phyloP scores from a whole-genome alignment of 2,329 filamentous ascomycete genomes.

The Aspergillus persii region DNA sequence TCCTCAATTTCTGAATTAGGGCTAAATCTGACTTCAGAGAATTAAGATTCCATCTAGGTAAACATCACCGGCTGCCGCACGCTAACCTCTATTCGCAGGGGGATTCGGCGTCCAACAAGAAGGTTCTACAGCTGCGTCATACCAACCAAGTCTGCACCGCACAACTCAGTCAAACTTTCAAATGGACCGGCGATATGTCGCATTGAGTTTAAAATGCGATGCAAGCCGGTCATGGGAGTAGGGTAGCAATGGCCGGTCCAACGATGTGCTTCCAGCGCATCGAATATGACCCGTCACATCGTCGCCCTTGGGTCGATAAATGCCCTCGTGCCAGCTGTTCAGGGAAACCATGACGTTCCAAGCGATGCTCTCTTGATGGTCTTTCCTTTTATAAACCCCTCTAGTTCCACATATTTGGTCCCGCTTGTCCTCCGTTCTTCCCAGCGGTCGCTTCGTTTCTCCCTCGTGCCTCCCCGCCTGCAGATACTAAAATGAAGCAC shows the following conservation, averaged over 20 bases:
- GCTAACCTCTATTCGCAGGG: too few relatives aligned
- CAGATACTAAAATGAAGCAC: constrained; percentile 14
- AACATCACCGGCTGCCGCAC: too few relatives aligned
- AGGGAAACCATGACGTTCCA: background rate
- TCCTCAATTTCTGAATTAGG: background rate
- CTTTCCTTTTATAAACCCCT: background rate
- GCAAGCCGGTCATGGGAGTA: background rate
- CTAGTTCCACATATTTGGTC: background rate
- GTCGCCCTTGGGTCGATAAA: background rate
- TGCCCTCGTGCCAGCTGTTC: background rate
- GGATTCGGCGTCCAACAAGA: background rate
- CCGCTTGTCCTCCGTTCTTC: background rate
- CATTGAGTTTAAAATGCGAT: background rate
- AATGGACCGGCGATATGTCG: background rate
- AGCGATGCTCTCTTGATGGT: background rate
- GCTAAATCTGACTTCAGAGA: background rate
- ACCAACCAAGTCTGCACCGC: background rate
- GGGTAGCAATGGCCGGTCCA: background rate
- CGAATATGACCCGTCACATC: background rate
- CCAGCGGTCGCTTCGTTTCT: background rate
- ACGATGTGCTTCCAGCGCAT: background rate
- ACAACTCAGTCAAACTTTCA: background rate
- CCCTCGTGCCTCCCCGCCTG: constrained; percentile 4
- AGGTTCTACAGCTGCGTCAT: background rate
- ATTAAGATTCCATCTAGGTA: too few relatives aligned